Percentiles rank a stretch among this genome's conserved stretches.
phyloP scores from a whole-genome alignment of 306 rosid genomes.

The Pyrus bretschneideri region DNA sequence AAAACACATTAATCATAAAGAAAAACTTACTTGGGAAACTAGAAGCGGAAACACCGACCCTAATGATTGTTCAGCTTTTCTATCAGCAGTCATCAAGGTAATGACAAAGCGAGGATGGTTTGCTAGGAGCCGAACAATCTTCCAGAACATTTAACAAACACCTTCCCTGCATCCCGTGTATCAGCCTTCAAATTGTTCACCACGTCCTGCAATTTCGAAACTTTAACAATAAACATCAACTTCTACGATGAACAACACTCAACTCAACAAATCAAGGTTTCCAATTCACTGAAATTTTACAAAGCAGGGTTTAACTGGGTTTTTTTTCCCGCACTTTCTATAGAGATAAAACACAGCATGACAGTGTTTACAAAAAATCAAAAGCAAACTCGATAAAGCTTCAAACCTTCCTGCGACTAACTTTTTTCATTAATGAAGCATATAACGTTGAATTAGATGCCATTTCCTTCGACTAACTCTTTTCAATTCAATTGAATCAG shows the following conservation, averaged over 20 bases:
- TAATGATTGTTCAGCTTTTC: conserved; percentile 84
- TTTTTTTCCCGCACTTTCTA: not conserved
- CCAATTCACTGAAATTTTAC: not conserved
- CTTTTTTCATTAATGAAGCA: no score
- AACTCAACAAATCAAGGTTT: not conserved
- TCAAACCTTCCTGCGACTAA: no score
- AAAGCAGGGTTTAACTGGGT: not conserved
- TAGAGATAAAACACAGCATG: not conserved
- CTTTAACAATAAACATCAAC: not conserved
- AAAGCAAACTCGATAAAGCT: no score
- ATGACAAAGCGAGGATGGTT: conserved; percentile 80
- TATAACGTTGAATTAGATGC: no score
- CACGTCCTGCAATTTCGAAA: conserved; percentile 21
- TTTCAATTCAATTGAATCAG: no score
- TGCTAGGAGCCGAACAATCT: conserved; percentile 84
- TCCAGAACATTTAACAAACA: conserved; percentile 50
- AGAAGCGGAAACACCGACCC: conserved; percentile 84
- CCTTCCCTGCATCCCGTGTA: conserved; percentile 37
- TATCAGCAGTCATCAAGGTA: conserved; percentile 75
- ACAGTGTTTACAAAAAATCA: no score
- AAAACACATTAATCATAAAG: not conserved
- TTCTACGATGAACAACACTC: not conserved
- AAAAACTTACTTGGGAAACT: conserved; percentile 47
- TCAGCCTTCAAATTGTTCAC: conserved; percentile 9
- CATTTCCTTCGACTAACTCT: no score